A percentile compares a stretch with the other conserved stretches of the same genome.
These are phyloP conservation scores for Barbatosphaeria neglecta DNA, from an alignment of 495 filamentous ascomycete species.

Conservation along the genomic window DNA sequence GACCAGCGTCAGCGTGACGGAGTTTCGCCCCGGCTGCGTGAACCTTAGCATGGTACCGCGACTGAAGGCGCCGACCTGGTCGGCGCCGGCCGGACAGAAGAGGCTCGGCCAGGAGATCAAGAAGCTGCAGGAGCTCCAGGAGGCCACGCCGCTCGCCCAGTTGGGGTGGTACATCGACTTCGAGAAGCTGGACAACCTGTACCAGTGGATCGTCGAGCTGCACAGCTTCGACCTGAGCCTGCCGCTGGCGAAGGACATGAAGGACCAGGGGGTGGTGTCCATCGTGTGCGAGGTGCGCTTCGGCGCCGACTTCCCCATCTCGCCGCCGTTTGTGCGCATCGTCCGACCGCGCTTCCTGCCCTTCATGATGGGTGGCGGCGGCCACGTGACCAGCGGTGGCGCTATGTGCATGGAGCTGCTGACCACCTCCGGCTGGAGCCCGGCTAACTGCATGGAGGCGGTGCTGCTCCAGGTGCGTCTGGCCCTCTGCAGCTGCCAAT, in stretches of 20 bases:
- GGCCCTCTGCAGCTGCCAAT: conserved; percentile 58
- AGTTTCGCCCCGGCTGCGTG: conserved; percentile 57
- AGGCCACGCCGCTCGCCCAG: conserved; percentile 48
- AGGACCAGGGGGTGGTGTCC: conserved; percentile 43
- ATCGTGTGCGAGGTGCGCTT: conserved; percentile 78
- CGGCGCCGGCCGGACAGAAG: conserved; percentile 50
- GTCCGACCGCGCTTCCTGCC: conserved; percentile 69
- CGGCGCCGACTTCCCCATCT: conserved; percentile 57
- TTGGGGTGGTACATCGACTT: conserved; percentile 79
- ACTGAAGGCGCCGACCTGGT: conserved; percentile 55
- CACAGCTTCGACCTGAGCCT: conserved; percentile 65
- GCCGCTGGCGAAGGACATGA: conserved; percentile 69
- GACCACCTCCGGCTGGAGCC: conserved; percentile 73
- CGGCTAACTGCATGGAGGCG: conserved; percentile 60
- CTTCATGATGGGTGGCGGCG: conserved; percentile 64
- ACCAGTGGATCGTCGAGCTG: conserved; percentile 88
- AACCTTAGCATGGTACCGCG: conserved; percentile 42
- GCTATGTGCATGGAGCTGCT: conserved; percentile 89
- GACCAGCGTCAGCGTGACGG: conserved; percentile 24
- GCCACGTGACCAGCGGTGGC: conserved; percentile 80
- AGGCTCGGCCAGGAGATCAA: conserved; percentile 52
- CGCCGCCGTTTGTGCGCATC: conserved; percentile 77
- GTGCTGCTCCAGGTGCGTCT: conserved; percentile 75
- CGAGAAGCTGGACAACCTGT: conserved; percentile 49
- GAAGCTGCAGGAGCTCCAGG: conserved; percentile 47